Evolutionary conservation across 1,139 yeast species (phyloP).

Genomic region (Protomyces arabidopsidicola): DNA sequence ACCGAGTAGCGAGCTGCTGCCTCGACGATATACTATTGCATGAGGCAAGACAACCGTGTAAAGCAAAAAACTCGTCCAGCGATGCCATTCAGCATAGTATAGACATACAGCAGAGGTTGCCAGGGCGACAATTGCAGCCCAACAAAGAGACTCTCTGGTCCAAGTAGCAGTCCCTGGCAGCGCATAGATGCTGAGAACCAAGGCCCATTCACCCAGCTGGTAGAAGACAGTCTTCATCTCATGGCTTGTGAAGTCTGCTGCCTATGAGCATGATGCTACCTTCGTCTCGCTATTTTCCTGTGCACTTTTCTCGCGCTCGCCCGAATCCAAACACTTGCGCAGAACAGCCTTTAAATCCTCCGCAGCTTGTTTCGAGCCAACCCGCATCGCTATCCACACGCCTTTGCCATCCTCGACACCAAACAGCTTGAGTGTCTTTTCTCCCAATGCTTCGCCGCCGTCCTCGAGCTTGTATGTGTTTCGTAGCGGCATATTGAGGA

Average conservation of each 20-base stretch:
- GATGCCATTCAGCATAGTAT: slow-evolving; percentile 1
- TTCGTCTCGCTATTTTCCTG: not conserved
- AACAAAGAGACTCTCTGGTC: not conserved
- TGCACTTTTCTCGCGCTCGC: not conserved
- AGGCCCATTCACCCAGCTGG: slow-evolving; percentile 13
- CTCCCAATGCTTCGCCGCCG: slow-evolving; percentile 24
- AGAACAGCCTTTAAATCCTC: slow-evolving; percentile 4
- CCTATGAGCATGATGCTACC: not conserved
- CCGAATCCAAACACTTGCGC: not conserved
- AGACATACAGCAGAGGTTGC: not conserved
- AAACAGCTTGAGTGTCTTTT: slow-evolving; percentile 13
- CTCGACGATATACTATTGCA: not conserved
- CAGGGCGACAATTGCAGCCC: not conserved
- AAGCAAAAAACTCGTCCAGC: slow-evolving; percentile 17
- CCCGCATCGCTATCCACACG: slow-evolving; percentile 23
- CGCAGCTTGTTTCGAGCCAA: slow-evolving; percentile 6
- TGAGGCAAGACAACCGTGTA: slow-evolving; percentile 16
- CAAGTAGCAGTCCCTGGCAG: not conserved
- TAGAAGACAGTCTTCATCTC: not conserved
- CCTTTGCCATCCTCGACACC: slow-evolving; percentile 20
- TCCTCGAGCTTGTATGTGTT: slow-evolving; percentile 9
- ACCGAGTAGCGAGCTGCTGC: not conserved
- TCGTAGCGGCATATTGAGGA: slow-evolving; percentile 64
- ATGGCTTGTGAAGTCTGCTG: not conserved
- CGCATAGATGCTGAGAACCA: not conserved